Percentiles rank a stretch among this genome's conserved stretches.
These are phyloP conservation scores for Penicillium malachiteum DNA, from an alignment of 495 filamentous ascomycete species.

Conservation along the genomic window DNA sequence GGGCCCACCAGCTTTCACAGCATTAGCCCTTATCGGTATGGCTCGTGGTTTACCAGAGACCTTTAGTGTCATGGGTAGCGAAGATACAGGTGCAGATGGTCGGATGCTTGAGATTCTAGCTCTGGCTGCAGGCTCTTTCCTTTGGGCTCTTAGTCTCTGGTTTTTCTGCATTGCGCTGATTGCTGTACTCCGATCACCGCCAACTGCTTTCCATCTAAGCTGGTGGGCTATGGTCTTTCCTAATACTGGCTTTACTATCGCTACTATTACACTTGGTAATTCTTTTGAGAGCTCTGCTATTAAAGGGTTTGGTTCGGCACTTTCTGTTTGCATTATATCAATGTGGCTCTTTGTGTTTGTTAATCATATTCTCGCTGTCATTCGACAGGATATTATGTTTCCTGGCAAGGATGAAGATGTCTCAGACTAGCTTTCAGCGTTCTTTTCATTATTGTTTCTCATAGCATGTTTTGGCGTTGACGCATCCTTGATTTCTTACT, in stretches of 20 bases:
- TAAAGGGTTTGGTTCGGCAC: conserved; percentile 35
- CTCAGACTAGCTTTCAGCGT: conserved; percentile 24
- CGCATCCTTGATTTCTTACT: not conserved
- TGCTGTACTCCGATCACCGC: conserved; percentile 51
- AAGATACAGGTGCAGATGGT: conserved; percentile 28
- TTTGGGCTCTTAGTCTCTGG: conserved; percentile 72
- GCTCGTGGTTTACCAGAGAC: conserved; percentile 45
- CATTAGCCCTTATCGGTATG: conserved; percentile 67
- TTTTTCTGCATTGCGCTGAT: conserved; percentile 64
- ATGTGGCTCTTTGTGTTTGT: conserved; percentile 60
- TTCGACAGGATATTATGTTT: conserved; percentile 55
- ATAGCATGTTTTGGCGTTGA: not conserved
- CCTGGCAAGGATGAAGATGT: conserved; percentile 65
- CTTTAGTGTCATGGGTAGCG: conserved; percentile 33
- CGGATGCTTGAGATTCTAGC: conserved; percentile 49
- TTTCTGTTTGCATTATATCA: conserved; percentile 52
- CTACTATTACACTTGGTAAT: conserved; percentile 46
- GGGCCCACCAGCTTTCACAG: conserved; percentile 66
- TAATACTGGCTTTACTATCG: conserved; percentile 47
- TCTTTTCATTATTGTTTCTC: conserved; percentile 4
- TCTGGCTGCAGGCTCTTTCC: conserved; percentile 54
- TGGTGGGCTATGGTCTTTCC: conserved; percentile 56
- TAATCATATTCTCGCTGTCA: conserved; percentile 53
- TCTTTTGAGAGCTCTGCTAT: conserved; percentile 39
- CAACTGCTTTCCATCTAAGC: conserved; percentile 47